A percentile compares a stretch with the other conserved stretches of the same genome.
phyloP scores from a whole-genome alignment of 78 protist species.

The Polysphondylium violaceum region DNA sequence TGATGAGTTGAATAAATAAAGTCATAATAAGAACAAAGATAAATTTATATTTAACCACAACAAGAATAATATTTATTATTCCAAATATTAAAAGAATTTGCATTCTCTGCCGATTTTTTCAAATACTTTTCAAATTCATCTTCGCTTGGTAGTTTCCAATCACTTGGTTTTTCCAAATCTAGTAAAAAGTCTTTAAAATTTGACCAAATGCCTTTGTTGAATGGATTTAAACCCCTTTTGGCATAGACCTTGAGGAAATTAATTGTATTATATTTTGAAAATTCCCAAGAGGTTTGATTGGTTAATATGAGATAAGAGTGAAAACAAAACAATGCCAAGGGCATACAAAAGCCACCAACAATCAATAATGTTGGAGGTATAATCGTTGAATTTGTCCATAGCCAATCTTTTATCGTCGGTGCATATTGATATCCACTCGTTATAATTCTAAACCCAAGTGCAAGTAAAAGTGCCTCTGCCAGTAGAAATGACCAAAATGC shows the following conservation, averaged over 20 bases:
- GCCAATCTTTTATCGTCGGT: conserved; percentile 40
- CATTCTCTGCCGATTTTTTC: conserved; percentile 19
- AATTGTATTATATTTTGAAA: conserved; percentile 29
- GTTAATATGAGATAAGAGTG: conserved; percentile 34
- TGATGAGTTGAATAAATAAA: neutral
- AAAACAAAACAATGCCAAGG: conserved; percentile 22
- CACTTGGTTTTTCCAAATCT: neutral
- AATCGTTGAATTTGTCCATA: neutral
- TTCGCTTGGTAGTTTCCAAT: conserved; percentile 43
- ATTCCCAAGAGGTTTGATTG: conserved; percentile 57
- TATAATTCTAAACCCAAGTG: conserved; percentile 42
- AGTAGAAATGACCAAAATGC: conserved; percentile 12
- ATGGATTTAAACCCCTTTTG: conserved; percentile 32
- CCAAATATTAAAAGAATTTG: conserved; percentile 25
- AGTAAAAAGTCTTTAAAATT: conserved; percentile 15
- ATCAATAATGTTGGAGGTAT: conserved; percentile 45
- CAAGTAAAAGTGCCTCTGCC: conserved; percentile 8
- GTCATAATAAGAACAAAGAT: neutral
- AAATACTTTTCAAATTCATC: neutral
- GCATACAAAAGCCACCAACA: conserved; percentile 48
- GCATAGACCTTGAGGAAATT: conserved; percentile 14
- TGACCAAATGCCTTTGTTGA: conserved; percentile 31
- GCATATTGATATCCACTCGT: conserved; percentile 8
- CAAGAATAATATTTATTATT: conserved; percentile 75
- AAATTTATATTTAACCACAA: conserved; percentile 21